Conservation (phyloP, 352 stramenopile species). For the Phytophthora ramorum region DNA sequence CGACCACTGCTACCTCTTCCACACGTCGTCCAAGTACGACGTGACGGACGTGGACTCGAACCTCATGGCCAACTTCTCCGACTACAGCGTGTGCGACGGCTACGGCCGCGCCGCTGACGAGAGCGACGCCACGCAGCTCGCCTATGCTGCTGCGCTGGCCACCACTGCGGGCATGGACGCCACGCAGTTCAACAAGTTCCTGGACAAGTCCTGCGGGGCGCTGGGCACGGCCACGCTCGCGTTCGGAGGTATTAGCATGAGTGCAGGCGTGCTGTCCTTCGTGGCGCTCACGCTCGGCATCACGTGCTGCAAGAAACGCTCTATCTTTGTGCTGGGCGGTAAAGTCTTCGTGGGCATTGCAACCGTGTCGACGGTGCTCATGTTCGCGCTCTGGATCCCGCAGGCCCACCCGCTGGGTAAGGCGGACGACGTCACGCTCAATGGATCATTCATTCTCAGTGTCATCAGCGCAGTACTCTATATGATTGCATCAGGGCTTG, state of each 20-base stretch:
- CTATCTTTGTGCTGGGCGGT: slow-evolving; percentile 53
- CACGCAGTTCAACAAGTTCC: slow-evolving; percentile 63
- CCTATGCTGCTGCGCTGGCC: slow-evolving; percentile 46
- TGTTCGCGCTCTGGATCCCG: slow-evolving; percentile 66
- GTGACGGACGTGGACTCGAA: slow-evolving; percentile 40
- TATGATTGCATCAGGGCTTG: slow-evolving; percentile 42
- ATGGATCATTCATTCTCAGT: slow-evolving; percentile 62
- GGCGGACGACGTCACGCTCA: slow-evolving; percentile 63
- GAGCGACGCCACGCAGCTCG: slow-evolving; percentile 33
- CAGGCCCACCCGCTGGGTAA: slow-evolving; percentile 62
- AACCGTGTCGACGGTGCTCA: slow-evolving; percentile 54
- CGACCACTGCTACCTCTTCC: slow-evolving; percentile 80
- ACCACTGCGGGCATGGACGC: slow-evolving; percentile 54
- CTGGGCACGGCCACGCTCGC: slow-evolving; percentile 53
- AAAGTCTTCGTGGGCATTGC: slow-evolving; percentile 55
- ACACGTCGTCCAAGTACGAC: slow-evolving; percentile 66
- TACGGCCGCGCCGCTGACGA: slow-evolving; percentile 45
- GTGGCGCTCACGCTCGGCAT: slow-evolving; percentile 61
- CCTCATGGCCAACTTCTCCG: slow-evolving; percentile 55
- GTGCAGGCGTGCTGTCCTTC: slow-evolving; percentile 51
- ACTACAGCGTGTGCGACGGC: slow-evolving; percentile 64
- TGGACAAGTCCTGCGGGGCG: slow-evolving; percentile 62
- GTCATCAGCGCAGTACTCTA: slow-evolving; percentile 60
- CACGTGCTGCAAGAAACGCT: slow-evolving; percentile 79
- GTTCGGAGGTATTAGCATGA: slow-evolving; percentile 54